Percentiles rank a stretch among this genome's conserved stretches.
These are phyloP conservation scores for Diaporthe vexans DNA, from an alignment of 2,329 filamentous ascomycete species.

Conservation along the genomic window DNA sequence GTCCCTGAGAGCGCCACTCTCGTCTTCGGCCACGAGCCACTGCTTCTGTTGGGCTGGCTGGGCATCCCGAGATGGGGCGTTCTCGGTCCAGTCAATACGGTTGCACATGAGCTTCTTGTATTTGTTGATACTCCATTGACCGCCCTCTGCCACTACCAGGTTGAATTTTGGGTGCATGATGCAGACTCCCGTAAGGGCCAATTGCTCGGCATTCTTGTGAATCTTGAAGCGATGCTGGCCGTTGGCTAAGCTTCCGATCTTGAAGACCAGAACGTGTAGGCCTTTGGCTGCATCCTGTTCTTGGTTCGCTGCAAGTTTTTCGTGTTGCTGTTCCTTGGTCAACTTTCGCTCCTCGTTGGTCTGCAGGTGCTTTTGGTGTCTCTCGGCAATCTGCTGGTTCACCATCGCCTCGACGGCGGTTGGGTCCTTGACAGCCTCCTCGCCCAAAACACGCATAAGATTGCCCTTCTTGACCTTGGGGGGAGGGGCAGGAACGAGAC, in stretches of 20 bases:
- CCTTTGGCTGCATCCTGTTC: conserved; percentile 90
- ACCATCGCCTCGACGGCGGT: conserved; percentile 97
- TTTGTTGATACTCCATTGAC: conserved; percentile 82
- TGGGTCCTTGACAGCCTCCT: conserved; percentile 92
- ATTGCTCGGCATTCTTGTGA: conserved; percentile 90
- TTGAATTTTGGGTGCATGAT: conserved; percentile 92
- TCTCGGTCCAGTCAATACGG: conserved; percentile 96
- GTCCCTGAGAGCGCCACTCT: conserved; percentile 83
- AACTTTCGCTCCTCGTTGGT: conserved; percentile 89
- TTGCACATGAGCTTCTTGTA: conserved; percentile 96
- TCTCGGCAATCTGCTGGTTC: conserved; percentile 91
- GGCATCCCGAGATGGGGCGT: conserved; percentile 76
- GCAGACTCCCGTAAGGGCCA: conserved; percentile 88
- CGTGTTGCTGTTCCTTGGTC: conserved; percentile 86
- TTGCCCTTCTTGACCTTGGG: conserved; percentile 98
- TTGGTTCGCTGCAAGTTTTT: conserved; percentile 87
- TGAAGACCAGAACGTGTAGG: conserved; percentile 89
- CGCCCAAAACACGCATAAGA: conserved; percentile 95
- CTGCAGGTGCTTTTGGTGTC: conserved; percentile 81
- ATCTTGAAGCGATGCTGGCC: conserved; percentile 96
- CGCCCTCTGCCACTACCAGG: conserved; percentile 92
- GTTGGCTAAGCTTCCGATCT: conserved; percentile 89
- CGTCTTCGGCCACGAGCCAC: conserved; percentile 86
- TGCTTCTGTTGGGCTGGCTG: conserved; percentile 74
- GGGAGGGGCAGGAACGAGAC: conserved; percentile 88